These are phyloP conservation scores for Athelia psychrophila DNA, from an alignment of 1,284 basidiomycete species.

Conservation along the genomic window DNA sequence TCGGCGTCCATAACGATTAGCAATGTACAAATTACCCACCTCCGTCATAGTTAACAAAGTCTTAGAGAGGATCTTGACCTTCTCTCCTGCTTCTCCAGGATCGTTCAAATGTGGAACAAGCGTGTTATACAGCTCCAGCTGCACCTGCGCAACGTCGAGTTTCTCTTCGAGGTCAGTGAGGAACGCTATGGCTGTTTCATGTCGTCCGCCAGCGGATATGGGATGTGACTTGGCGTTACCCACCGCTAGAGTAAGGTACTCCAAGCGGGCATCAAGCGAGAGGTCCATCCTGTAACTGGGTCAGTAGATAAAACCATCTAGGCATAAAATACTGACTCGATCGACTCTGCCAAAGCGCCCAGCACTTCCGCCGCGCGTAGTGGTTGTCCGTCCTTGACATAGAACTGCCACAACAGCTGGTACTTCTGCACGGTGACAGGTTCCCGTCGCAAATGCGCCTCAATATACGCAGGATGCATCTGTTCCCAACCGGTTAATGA, in stretches of 20 bases:
- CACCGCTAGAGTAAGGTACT: constrained; percentile 91
- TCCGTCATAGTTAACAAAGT: constrained; percentile 68
- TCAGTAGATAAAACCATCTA: too few species aligned
- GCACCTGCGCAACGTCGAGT: constrained; percentile 95
- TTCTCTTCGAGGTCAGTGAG: constrained; percentile 93
- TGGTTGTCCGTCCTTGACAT: constrained; percentile 87
- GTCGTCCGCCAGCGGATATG: constrained; percentile 67
- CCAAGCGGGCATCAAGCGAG: constrained; percentile 70
- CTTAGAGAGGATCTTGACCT: constrained; percentile 53
- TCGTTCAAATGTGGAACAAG: constrained; percentile 62
- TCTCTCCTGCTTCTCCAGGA: constrained; percentile 50
- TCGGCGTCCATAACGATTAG: constrained; percentile 4
- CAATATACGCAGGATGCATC: constrained; percentile 84
- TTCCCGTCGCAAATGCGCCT: constrained; percentile 82
- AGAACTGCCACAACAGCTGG: constrained; percentile 95
- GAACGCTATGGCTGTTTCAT: constrained; percentile 89
- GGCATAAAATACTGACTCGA: constrained; percentile 70
- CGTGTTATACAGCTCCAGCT: constrained; percentile 80
- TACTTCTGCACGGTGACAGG: constrained; percentile 82
- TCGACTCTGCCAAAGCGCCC: constrained; percentile 83
- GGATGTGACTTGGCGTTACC: constrained; percentile 96
- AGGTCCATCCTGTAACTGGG: constrained; percentile 52
- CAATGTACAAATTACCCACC: constrained; percentile 35
- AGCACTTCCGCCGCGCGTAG: constrained; percentile 87
- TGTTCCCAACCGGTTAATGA: constrained; percentile 27